Evolutionary conservation across 768 basidiomycete species (phyloP).

Genomic region (Hysterangium stoloniferum): DNA sequence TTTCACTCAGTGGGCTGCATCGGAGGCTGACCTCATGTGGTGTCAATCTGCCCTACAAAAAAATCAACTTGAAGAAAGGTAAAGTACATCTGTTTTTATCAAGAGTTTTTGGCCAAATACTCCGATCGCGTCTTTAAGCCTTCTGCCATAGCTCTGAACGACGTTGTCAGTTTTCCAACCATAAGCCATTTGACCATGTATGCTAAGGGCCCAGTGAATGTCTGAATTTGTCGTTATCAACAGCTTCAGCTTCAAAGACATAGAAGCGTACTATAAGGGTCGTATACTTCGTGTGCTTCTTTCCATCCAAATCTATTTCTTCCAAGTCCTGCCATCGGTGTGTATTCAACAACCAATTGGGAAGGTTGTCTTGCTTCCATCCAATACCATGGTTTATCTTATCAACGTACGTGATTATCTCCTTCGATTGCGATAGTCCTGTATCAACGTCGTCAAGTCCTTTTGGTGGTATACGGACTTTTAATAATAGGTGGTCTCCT

Average conservation of each 20-base stretch:
- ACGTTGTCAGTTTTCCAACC: neutral
- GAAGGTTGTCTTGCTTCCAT: slow-evolving; percentile 40
- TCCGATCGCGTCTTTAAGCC: neutral
- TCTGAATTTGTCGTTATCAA: neutral
- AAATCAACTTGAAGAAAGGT: too few relatives aligned
- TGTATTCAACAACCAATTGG: slow-evolving; percentile 40
- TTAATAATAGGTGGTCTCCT: slow-evolving; percentile 42
- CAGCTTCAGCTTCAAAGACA: neutral
- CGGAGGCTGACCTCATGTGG: too few relatives aligned
- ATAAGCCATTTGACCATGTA: slow-evolving; percentile 7
- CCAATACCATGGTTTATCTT: slow-evolving; percentile 45
- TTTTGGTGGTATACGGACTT: slow-evolving; percentile 55
- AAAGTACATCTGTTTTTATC: too few relatives aligned
- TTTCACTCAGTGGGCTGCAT: too few relatives aligned
- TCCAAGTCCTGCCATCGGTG: slow-evolving; percentile 59
- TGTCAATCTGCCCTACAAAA: too few relatives aligned
- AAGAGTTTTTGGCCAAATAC: neutral
- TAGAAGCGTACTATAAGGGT: neutral
- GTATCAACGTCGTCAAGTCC: slow-evolving; percentile 33
- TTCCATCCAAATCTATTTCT: slow-evolving; percentile 35
- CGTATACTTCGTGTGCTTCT: slow-evolving; percentile 43
- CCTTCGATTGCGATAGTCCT: slow-evolving; percentile 34
- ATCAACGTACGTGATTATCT: slow-evolving; percentile 43
- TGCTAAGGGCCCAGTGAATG: neutral
- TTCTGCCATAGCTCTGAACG: slow-evolving; percentile 2